phyloP scores from a whole-genome alignment of 2,329 filamentous ascomycete genomes.

The Xylaria sp. region DNA sequence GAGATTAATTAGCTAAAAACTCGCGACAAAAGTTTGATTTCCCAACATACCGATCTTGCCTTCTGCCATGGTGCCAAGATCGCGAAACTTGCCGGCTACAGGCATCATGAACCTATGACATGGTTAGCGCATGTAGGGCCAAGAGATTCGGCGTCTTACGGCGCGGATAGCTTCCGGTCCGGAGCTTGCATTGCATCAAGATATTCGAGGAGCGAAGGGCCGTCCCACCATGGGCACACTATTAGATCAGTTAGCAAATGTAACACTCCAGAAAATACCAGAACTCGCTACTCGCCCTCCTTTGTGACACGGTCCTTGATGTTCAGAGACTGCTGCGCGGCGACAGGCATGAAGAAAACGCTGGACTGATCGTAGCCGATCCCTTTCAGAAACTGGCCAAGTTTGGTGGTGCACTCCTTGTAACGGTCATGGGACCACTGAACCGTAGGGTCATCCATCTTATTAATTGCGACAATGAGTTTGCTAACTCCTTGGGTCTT shows the following conservation, averaged over 20 bases:
- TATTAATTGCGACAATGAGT: conserved; percentile 94
- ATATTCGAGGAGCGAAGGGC: conserved; percentile 92
- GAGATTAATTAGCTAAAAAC: no score
- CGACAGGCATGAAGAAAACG: conserved; percentile 94
- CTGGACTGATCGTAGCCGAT: conserved; percentile 97
- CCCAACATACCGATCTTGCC: conserved; percentile 99
- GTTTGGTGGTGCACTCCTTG: conserved; percentile 91
- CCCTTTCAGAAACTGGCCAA: conserved; percentile 86
- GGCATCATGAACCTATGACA: conserved; percentile 94
- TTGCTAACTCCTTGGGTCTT: conserved; percentile 99
- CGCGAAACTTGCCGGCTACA: conserved; percentile 92
- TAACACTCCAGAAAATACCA: no score
- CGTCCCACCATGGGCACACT: conserved; percentile 87
- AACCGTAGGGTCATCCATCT: conserved; percentile 98
- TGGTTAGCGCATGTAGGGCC: no score
- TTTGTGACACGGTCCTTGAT: conserved; percentile 96
- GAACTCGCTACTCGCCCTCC: no score
- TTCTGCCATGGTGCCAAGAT: conserved; percentile 97
- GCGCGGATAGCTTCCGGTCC: conserved; percentile 95
- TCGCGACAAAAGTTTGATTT: no score
- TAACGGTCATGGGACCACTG: conserved; percentile 95
- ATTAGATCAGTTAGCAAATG: no score
- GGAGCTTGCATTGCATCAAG: conserved; percentile 93
- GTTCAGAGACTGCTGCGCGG: conserved; percentile 84
- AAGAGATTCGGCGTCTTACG: no score